Evolutionary conservation across 2,329 filamentous ascomycete species (phyloP).

Genomic region (Colletotrichum scovillei): DNA sequence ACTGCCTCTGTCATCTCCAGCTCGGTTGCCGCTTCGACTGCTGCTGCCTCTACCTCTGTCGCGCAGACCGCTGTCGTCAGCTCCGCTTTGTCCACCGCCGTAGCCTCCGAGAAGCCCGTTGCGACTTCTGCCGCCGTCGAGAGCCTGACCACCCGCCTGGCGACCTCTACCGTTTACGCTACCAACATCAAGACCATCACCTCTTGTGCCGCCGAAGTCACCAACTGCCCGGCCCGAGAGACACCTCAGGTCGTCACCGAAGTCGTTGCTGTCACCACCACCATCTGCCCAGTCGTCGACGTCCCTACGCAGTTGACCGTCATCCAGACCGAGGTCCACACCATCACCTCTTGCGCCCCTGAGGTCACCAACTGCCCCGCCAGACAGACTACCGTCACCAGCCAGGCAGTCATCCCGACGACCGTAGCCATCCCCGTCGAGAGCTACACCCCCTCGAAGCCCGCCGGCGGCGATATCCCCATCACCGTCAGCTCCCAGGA

Average conservation of each 20-base stretch:
- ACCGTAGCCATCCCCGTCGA: conserved; percentile 24
- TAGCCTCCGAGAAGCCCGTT: background rate
- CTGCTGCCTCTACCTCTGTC: background rate
- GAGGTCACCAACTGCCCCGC: conserved; percentile 40
- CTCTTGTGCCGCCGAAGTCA: conserved; percentile 22
- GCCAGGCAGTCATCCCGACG: conserved; percentile 22
- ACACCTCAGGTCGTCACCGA: conserved; percentile 39
- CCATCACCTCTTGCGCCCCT: conserved; percentile 44
- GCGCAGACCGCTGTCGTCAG: background rate
- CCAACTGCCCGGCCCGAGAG: conserved; percentile 25
- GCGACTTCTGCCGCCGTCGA: background rate
- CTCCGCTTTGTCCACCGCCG: background rate
- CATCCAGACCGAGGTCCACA: conserved; percentile 41
- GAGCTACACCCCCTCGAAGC: conserved; percentile 28
- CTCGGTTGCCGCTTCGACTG: background rate
- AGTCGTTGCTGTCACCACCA: conserved; percentile 56
- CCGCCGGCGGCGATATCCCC: conserved; percentile 8
- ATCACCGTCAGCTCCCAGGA: background rate
- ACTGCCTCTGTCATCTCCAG: background rate
- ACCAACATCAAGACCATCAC: conserved; percentile 37
- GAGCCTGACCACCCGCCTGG: conserved; percentile 27
- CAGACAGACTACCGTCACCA: conserved; percentile 28
- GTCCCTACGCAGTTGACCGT: conserved; percentile 25
- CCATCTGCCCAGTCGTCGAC: conserved; percentile 52
- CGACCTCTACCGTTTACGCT: conserved; percentile 32